phyloP scores from a whole-genome alignment of 441 rosid species.

The Gossypium davidsonii region DNA sequence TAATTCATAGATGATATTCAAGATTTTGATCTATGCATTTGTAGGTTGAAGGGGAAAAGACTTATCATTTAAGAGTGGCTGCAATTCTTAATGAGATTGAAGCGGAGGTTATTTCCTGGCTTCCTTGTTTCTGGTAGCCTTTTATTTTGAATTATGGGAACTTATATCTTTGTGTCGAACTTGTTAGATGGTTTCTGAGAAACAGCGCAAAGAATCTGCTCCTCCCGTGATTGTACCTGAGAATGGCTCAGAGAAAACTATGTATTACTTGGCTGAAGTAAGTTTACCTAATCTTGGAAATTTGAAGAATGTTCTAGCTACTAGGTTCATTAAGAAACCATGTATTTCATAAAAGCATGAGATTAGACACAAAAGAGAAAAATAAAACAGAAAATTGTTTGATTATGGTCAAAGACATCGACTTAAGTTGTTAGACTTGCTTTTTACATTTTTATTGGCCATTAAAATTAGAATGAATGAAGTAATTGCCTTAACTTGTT shows the following conservation, averaged over 20 bases:
- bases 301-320: neutral
- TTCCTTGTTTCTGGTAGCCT: neutral
- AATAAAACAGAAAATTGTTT: neutral
- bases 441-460: neutral
- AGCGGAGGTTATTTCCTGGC: slow-evolving; percentile 67
- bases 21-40: slow-evolving; percentile 13
- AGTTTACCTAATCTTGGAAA: slow-evolving; percentile 24
- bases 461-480: neutral
- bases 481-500: neutral
- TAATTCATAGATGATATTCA: neutral
- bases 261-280: slow-evolving; percentile 83
- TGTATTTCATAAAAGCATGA: neutral
- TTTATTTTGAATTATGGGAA: slow-evolving; percentile 5
- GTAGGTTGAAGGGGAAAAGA: slow-evolving; percentile 91
- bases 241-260: slow-evolving; percentile 53
- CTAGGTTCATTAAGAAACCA: neutral
- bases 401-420: neutral
- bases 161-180: slow-evolving; percentile 14
- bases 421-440: neutral
- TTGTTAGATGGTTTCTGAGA: slow-evolving; percentile 82
- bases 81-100: slow-evolving; percentile 87
- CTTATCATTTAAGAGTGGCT: slow-evolving; percentile 74
- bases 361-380: neutral
- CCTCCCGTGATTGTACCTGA: slow-evolving; percentile 66
- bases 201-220: slow-evolving; percentile 86